These are phyloP conservation scores for Kockiozyma suomiensis DNA, from an alignment of 805 yeast species.

Conservation along the genomic window DNA sequence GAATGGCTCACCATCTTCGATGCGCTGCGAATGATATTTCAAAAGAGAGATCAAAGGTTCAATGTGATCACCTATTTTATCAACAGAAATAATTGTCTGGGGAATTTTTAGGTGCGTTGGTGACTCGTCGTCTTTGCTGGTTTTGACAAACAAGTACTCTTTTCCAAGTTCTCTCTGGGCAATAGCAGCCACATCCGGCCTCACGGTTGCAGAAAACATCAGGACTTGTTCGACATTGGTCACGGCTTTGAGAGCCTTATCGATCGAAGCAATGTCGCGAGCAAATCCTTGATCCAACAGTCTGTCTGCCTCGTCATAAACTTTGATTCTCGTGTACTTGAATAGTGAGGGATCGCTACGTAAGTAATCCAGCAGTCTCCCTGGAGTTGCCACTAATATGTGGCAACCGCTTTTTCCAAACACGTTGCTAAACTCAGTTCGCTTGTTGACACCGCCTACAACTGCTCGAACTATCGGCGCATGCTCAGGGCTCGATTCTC, in stretches of 20 bases:
- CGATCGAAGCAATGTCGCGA: slow-evolving; percentile 62
- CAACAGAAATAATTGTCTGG: slow-evolving; percentile 45
- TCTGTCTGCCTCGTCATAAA: slow-evolving; percentile 92
- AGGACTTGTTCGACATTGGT: slow-evolving; percentile 55
- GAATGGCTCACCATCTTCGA: slow-evolving; percentile 48
- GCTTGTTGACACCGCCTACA: slow-evolving; percentile 21
- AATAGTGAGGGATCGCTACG: slow-evolving; percentile 41
- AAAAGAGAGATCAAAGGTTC: slow-evolving; percentile 68
- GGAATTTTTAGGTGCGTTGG: slow-evolving; percentile 69
- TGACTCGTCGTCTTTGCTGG: slow-evolving; percentile 63
- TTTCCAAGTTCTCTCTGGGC: slow-evolving; percentile 57
- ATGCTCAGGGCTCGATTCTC: not conserved
- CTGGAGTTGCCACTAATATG: slow-evolving; percentile 94
- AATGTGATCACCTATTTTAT: slow-evolving; percentile 42
- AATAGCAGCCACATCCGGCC: slow-evolving; percentile 62
- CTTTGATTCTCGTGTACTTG: slow-evolving; percentile 59
- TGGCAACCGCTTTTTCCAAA: slow-evolving; percentile 79
- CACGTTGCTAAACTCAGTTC: not conserved
- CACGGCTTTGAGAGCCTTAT: slow-evolving; percentile 50
- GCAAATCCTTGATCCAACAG: slow-evolving; percentile 80
- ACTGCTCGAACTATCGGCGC: slow-evolving; percentile 3
- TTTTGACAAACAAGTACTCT: slow-evolving; percentile 62
- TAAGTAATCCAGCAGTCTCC: slow-evolving; percentile 84
- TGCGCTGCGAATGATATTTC: slow-evolving; percentile 59
- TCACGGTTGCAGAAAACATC: slow-evolving; percentile 87